These are phyloP conservation scores for Candida rishiriensis DNA, from an alignment of 805 yeast species.

Conservation along the genomic window DNA sequence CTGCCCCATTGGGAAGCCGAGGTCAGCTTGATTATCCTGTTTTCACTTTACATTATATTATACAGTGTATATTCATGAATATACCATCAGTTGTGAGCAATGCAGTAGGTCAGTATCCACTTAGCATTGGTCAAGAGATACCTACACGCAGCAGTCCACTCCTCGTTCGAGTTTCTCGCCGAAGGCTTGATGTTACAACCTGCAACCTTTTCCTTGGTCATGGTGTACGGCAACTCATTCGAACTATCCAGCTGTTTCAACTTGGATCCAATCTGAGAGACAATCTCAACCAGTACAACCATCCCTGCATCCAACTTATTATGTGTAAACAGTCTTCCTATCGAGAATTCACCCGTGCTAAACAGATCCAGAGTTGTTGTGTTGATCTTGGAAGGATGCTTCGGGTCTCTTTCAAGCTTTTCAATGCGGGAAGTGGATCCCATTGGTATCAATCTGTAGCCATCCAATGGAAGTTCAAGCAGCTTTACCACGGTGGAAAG, in stretches of 20 bases:
- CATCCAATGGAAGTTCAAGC: constrained; percentile 48
- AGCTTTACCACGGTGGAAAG: constrained; percentile 59
- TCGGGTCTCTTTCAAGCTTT: constrained; percentile 38
- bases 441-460: constrained; percentile 70
- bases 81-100: constrained; percentile 27
- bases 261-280: constrained; percentile 45
- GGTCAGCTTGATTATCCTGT: neutral
- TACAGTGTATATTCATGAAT: too few species aligned
- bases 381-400: constrained; percentile 30
- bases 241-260: constrained; percentile 44
- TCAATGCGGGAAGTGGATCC: constrained; percentile 82
- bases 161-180: constrained; percentile 57
- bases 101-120: constrained; percentile 78
- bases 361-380: constrained; percentile 49
- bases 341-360: constrained; percentile 68
- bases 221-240: constrained; percentile 69
- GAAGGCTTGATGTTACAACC: constrained; percentile 70
- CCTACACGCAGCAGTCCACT: constrained; percentile 90
- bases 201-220: constrained; percentile 69
- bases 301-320: constrained; percentile 76
- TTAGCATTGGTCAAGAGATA: constrained; percentile 73
- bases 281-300: constrained; percentile 68
- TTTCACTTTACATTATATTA: too few species aligned
- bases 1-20: constrained; percentile 3
- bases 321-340: constrained; percentile 67